Evolutionary conservation across 169 alveolate species (phyloP), one percentile per base, ranked within the genome.

Genomic region (Cryptosporidium viatorum): DNA sequence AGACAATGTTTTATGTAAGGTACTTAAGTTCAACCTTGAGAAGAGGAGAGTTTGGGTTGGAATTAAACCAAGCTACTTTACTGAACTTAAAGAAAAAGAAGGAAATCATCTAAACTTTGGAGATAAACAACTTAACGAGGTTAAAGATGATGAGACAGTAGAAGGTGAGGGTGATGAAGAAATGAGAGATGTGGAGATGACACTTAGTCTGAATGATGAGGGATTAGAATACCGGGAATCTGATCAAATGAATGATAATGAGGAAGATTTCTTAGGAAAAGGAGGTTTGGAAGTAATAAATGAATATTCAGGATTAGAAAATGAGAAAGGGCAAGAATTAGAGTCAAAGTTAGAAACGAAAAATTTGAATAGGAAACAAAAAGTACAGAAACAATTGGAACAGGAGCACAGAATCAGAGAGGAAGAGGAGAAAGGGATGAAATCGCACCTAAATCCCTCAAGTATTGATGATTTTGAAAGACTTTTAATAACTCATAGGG

Each of bases 381-480:
- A 80, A 14, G 80, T 80, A 2, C 80, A 59, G 41, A 80, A 33
- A 60, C 89, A 80, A 35, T 21, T 80, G 8, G 89, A 59, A 41
- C 80, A 21, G 14, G 89, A 80, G 29, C 89, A 80, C 55, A 65
- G 35, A 23, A 60, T 80, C 23, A 60, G 89, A 23, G 52, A 45
- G 5, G 89, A 80, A 65, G 89, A 80, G 35, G 73, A 62, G 12
- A 80, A 45, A 26, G 80, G 73, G 16, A 80, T 80, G 73, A 41
- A 41, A n/a, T 80, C 89, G 8, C 73, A 65, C 18, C 18, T 80
- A 18, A 65, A 80, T 39, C 89, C 89, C 18, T 29, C 73, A 41
- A 62, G 68, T 12, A 62, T 80, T 48, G 75, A 80, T 55, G 96
- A 93, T 85, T 93, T 93, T 45, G 96, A 93, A 70, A 91, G 95